Evolutionary conservation across 495 filamentous ascomycete genomes (phyloP).

Genomic region (Aeminium ludgeri): DNA sequence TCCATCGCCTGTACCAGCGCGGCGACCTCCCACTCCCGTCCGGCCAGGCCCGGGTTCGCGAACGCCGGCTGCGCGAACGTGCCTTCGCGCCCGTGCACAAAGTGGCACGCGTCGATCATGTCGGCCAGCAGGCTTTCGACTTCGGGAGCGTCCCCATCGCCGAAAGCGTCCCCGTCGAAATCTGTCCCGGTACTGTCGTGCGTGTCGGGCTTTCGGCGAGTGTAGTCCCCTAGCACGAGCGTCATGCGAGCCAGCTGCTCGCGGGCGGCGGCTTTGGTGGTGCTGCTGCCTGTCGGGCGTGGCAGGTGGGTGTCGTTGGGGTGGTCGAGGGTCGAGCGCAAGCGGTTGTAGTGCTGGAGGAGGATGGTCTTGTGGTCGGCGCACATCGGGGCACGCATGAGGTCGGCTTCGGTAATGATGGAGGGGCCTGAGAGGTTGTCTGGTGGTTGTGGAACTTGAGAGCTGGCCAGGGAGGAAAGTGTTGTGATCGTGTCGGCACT

Average conservation of each 20-base stretch:
- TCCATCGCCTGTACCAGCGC: not conserved
- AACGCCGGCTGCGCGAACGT: not conserved
- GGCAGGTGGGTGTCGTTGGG: not conserved
- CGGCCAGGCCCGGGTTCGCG: not conserved
- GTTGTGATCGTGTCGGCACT: too few species aligned
- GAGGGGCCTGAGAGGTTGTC: not conserved
- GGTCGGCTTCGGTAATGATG: not conserved
- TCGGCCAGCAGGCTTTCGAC: not conserved
- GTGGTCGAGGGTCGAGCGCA: not conserved
- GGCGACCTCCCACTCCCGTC: not conserved
- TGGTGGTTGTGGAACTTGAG: too few species aligned
- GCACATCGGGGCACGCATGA: not conserved
- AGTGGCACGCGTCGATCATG: not conserved
- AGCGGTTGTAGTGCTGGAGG: not conserved
- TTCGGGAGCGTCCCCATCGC: not conserved
- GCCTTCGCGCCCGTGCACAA: not conserved
- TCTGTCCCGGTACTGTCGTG: too few species aligned
- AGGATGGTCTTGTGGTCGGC: not conserved
- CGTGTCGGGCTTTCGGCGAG: not conserved
- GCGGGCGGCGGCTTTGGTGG: not conserved
- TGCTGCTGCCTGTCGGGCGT: not conserved
- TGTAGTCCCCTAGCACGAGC: not conserved
- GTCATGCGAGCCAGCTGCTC: conserved; percentile 3
- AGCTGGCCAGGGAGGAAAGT: too few species aligned
- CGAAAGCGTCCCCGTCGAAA: not conserved